Percentiles rank a stretch among this genome's conserved stretches.
Conservation (phyloP, 768 basidiomycete species). For the Lentinula sp. region DNA sequence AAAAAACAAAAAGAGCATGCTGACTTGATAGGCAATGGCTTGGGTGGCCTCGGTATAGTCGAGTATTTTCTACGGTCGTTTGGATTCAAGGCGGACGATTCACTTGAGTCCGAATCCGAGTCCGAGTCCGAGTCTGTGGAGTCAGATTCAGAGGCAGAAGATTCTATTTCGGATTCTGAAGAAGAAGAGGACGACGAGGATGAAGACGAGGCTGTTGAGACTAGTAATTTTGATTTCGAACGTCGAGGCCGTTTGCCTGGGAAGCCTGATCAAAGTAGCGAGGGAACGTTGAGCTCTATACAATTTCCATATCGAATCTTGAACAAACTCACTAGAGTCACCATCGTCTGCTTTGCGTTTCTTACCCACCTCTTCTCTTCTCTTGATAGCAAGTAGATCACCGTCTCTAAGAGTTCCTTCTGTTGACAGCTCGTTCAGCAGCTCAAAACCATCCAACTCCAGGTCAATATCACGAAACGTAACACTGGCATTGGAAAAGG, state of each 20-base stretch:
- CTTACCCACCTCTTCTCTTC: not conserved
- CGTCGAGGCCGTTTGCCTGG: not conserved
- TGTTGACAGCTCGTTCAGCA: constrained; percentile 5
- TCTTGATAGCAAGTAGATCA: constrained; percentile 4
- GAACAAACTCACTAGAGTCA: not conserved
- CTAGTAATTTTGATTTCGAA: not conserved
- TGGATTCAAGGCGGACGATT: not conserved
- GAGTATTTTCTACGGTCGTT: not conserved
- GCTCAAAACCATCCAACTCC: constrained; percentile 5
- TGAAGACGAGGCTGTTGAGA: not conserved
- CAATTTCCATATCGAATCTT: not conserved
- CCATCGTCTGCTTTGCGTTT: constrained; percentile 2
- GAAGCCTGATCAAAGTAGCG: not conserved
- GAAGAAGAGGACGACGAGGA: not conserved
- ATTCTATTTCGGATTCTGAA: not conserved
- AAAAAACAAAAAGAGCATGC: not conserved
- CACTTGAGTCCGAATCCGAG: not conserved
- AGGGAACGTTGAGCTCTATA: not conserved
- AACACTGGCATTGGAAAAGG: not conserved
- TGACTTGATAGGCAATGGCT: not conserved
- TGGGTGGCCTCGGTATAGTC: not conserved
- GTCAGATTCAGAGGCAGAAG: not conserved
- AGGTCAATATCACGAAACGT: not conserved
- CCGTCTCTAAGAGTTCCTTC: constrained; percentile 6
- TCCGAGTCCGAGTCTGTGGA: not conserved